Evolutionary conservation across 352 stramenopile species (phyloP), one percentile per base, ranked within the genome.

Genomic region (Globisporangium viniferum): DNA sequence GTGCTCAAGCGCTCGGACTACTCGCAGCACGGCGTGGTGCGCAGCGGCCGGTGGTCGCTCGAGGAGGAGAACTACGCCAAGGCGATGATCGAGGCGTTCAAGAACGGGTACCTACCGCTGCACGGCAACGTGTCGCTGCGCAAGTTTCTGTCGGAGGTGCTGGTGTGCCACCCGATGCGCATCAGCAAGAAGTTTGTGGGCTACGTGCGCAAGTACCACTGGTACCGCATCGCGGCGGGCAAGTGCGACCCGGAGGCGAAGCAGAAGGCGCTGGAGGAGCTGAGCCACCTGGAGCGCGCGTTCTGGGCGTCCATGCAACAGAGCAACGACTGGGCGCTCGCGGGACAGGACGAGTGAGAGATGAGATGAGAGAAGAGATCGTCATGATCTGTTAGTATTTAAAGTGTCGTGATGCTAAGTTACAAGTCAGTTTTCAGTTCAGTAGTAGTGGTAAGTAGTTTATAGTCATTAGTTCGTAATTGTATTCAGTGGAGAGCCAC

Each of bases 181-280:
- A 93, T 97, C 70, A 96, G 88, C 68, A 97, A 97, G 73, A 97
- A 97, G 75, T 97, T 96, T 70, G 86, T 93, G 22, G 90, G 90
- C 35, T 92, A 92, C 59, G 86, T 94, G 36, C 90, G 83, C 71
- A 97, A 93, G 75, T 93, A 93, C 76, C 85, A 93, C 65, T 93
- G 85, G 85, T 93, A 93, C 70, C 84, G 80, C 61, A 90, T 90
- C 66, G 80, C 84, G 6, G 69, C 69, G 41, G 64, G 65, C 44
- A 64, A 72, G 56, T 64, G 54, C 48, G 65, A 74, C 46, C 59
- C 69, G 5, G 56, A 67, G 35, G 69, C 67, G 3, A 67, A 65
- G 44, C 65, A 64, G 24, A n/a, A 20, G 22, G 69, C 67, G 44
- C 64, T 74, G 2, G 31, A 57, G 64, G 55, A 72, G 29, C 66